phyloP scores from a whole-genome alignment of 768 basidiomycete species.

The Tremella fuciformis region DNA sequence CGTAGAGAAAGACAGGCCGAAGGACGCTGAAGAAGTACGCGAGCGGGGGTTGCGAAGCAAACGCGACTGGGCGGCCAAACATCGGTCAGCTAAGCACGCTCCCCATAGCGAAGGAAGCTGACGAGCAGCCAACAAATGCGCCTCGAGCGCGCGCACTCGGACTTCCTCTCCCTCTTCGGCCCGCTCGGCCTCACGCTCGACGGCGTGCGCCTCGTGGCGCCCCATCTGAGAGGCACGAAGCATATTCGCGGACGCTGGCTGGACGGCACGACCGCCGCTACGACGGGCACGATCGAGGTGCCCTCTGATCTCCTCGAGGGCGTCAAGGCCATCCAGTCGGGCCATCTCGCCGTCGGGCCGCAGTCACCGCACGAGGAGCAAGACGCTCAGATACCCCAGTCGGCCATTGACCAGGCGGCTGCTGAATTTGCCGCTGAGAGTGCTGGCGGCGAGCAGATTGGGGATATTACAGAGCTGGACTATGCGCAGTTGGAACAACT shows the following conservation, averaged over 20 bases:
- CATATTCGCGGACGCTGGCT: neutral
- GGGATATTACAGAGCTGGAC: too few species aligned
- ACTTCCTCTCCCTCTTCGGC: slow-evolving; percentile 11
- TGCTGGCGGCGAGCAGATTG: too few species aligned
- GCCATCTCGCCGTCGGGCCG: too few species aligned
- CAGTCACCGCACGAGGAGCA: too few species aligned
- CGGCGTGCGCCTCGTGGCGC: slow-evolving; percentile 10
- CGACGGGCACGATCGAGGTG: neutral
- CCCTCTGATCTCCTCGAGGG: neutral
- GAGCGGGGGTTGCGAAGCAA: slow-evolving; percentile 51
- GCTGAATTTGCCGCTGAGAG: too few species aligned
- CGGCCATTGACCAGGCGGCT: too few species aligned
- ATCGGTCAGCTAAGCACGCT: slow-evolving; percentile 34
- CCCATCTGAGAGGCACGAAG: neutral
- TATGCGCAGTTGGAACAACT: too few species aligned
- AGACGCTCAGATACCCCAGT: too few species aligned
- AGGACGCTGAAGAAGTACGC: slow-evolving; percentile 49
- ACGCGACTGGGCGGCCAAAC: slow-evolving; percentile 53
- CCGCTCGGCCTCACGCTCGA: slow-evolving; percentile 6
- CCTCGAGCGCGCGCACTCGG: slow-evolving; percentile 8
- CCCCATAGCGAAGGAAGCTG: neutral
- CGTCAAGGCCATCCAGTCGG: neutral
- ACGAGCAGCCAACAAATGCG: neutral
- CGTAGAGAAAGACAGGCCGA: slow-evolving; percentile 52
- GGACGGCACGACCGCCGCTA: neutral